Percentiles rank a stretch among this genome's conserved stretches.
Conservation (phyloP, 1,284 basidiomycete genomes). For the Apiotrichum gracile region DNA sequence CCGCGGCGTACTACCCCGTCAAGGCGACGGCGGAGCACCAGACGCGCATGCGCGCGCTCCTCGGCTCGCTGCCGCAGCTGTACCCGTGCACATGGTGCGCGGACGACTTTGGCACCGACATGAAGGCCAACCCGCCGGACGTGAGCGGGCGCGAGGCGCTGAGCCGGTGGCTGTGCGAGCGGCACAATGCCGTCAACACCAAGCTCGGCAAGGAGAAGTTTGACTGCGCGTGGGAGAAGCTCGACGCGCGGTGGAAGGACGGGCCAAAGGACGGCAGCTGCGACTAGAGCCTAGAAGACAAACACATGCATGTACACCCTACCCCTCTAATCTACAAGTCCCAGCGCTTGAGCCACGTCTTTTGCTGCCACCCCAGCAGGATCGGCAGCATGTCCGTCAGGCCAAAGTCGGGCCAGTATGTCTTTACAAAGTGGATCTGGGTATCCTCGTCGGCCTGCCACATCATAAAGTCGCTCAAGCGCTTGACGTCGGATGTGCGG, state of each 20-base stretch:
- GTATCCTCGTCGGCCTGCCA: conserved; percentile 78
- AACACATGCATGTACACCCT: conserved; percentile 8
- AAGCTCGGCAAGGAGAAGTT: conserved; percentile 76
- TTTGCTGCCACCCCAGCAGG: conserved; percentile 75
- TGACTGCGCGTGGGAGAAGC: conserved; percentile 62
- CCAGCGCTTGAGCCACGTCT: conserved; percentile 49
- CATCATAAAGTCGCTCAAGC: conserved; percentile 85
- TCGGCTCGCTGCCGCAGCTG: conserved; percentile 67
- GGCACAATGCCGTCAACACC: conserved; percentile 85
- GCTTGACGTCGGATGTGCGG: conserved; percentile 83
- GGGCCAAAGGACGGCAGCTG: conserved; percentile 81
- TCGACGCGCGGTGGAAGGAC: conserved; percentile 83
- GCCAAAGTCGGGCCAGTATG: conserved; percentile 94
- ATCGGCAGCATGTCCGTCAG: conserved; percentile 79
- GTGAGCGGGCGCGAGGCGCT: conserved; percentile 62
- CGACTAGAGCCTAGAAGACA: conserved; percentile 51
- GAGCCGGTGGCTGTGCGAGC: conserved; percentile 78
- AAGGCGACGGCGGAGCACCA: conserved; percentile 64
- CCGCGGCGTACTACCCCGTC: conserved; percentile 88
- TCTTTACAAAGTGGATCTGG: conserved; percentile 83
- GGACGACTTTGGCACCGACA: conserved; percentile 61
- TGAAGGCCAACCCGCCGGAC: conserved; percentile 64
- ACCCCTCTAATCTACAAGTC: conserved; percentile 4
- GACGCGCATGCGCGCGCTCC: conserved; percentile 69
- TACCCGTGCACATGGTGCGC: conserved; percentile 87